Evolutionary conservation across 495 filamentous ascomycete genomes (phyloP).

Genomic region (Polyplosphaeria fusca): DNA sequence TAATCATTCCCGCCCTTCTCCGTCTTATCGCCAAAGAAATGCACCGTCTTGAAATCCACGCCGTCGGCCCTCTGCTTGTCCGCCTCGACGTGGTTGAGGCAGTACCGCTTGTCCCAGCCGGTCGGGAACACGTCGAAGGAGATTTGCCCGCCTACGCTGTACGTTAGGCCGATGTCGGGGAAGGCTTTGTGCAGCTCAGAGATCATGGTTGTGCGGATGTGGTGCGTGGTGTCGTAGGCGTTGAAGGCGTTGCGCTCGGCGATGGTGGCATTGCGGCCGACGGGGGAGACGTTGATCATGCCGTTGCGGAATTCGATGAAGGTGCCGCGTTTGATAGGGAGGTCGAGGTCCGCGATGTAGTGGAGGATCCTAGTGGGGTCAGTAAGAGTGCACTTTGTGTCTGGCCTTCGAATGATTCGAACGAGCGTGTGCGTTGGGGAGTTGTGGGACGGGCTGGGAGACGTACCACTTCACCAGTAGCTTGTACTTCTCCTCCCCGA

Average conservation of each 20-base stretch:
- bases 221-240: slow-evolving; percentile 70
- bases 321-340: slow-evolving; percentile 88
- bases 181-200: slow-evolving; percentile 74
- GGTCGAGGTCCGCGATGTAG: slow-evolving; percentile 84
- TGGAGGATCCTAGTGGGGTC: slow-evolving; percentile 73
- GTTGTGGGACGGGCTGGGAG: no score
- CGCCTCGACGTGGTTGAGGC: slow-evolving; percentile 77
- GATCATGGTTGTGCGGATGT: slow-evolving; percentile 70
- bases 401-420: not conserved
- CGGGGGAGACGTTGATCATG: slow-evolving; percentile 92
- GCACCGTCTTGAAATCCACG: slow-evolving; percentile 76
- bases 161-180: slow-evolving; percentile 80
- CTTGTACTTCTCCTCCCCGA: slow-evolving; percentile 93
- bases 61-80: slow-evolving; percentile 69
- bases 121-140: slow-evolving; percentile 97
- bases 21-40: slow-evolving; percentile 98
- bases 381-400: no score
- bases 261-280: slow-evolving; percentile 85
- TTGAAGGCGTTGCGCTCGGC: slow-evolving; percentile 78
- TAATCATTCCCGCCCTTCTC: slow-evolving; percentile 86
- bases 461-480: slow-evolving; percentile 63
- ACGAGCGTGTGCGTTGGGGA: not conserved
- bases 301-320: slow-evolving; percentile 97
- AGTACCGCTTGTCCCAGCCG: slow-evolving; percentile 99
- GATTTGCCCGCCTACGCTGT: slow-evolving; percentile 92